Evolutionary conservation across 495 filamentous ascomycete species (phyloP).

Genomic region (Xylaria intraflava): DNA sequence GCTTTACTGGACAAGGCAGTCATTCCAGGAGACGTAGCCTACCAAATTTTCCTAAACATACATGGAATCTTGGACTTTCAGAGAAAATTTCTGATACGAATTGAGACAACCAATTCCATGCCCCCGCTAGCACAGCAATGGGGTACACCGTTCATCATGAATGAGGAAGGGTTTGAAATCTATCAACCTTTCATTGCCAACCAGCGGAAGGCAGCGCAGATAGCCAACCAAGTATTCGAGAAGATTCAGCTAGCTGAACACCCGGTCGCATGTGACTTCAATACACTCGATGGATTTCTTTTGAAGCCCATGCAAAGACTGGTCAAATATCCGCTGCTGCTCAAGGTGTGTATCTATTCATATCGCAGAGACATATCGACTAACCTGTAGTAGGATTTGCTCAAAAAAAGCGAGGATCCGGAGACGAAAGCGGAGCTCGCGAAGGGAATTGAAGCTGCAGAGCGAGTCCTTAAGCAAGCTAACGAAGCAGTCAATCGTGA

Average conservation of each 20-base stretch:
- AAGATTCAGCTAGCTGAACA: constrained; percentile 50
- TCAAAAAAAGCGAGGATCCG: constrained; percentile 72
- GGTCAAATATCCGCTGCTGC: constrained; percentile 85
- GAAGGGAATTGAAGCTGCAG: constrained; percentile 66
- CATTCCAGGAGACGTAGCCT: constrained; percentile 81
- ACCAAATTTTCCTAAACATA: constrained; percentile 93
- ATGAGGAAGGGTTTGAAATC: constrained; percentile 73
- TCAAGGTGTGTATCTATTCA: constrained; percentile 55
- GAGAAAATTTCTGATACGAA: constrained; percentile 84
- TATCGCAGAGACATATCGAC: background rate
- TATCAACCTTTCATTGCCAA: constrained; percentile 98
- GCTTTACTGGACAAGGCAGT: constrained; percentile 78
- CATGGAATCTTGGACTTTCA: constrained; percentile 94
- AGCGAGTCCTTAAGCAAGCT: constrained; percentile 68
- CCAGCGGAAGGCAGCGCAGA: constrained; percentile 62
- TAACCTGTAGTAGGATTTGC: constrained; percentile 57
- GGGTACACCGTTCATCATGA: constrained; percentile 74
- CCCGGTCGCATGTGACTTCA: constrained; percentile 52
- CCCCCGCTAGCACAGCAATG: constrained; percentile 76
- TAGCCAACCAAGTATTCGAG: constrained; percentile 55
- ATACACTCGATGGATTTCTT: constrained; percentile 77
- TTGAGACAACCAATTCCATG: constrained; percentile 88
- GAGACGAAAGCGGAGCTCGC: constrained; percentile 51
- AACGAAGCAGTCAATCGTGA: constrained; percentile 88
- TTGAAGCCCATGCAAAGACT: constrained; percentile 95